Evolutionary conservation across 139 green algal genomes (phyloP).

Genomic region (Chlorella sp.): DNA sequence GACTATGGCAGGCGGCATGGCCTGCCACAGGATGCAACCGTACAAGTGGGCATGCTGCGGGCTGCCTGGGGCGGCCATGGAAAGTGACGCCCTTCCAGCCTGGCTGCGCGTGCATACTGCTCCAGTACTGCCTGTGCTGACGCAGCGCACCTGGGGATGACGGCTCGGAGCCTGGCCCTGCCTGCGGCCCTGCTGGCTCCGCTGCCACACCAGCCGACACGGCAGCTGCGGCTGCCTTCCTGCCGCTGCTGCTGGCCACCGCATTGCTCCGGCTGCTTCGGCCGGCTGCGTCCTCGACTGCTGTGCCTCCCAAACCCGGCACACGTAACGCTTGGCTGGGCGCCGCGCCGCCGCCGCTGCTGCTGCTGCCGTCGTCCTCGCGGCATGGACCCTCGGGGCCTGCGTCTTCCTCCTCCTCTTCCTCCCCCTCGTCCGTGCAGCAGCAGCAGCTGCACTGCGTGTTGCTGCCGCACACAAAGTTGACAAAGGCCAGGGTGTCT

Average conservation of each 20-base stretch:
- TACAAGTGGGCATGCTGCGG: no score
- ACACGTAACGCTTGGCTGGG: background rate
- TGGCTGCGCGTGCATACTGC: background rate
- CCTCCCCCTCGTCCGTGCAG: background rate
- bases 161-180: background rate
- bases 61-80: no score
- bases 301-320: background rate
- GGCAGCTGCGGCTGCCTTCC: background rate
- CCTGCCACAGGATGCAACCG: no score
- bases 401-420: background rate
- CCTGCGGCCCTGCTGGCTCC: background rate
- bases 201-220: background rate
- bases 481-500: constrained; percentile 20
- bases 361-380: background rate
- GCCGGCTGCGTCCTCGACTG: background rate
- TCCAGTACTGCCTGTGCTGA: background rate
- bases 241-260: background rate
- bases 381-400: background rate
- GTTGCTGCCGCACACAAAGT: constrained; percentile 4
- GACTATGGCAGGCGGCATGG: no score
- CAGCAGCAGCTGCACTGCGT: constrained; percentile 29
- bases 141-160: no score
- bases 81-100: background rate
- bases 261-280: background rate
- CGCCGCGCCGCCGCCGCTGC: background rate